Conservation (phyloP, 108 stramenopile genomes). For the Nannochloropsis granulata region DNA sequence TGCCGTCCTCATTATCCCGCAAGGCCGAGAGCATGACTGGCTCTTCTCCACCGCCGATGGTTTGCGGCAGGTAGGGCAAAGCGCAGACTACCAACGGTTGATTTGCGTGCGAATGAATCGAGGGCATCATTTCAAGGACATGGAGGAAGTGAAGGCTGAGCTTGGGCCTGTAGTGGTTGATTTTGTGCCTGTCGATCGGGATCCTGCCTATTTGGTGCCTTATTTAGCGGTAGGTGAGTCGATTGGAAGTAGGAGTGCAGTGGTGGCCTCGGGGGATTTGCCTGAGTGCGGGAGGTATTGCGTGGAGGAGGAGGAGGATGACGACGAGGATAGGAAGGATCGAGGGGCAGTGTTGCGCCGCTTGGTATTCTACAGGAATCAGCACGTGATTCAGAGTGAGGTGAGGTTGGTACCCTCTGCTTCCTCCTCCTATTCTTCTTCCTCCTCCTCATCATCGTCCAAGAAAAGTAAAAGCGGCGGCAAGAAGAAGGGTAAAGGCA, state of each 20-base stretch:
- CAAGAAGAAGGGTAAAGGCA: constrained; percentile 8
- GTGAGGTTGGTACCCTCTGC: not conserved
- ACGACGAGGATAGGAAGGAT: constrained; percentile 2
- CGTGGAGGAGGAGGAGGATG: constrained; percentile 26
- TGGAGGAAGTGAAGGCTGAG: constrained; percentile 21
- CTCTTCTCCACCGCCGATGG: constrained; percentile 24
- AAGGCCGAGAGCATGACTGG: constrained; percentile 29
- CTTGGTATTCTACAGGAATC: constrained; percentile 18
- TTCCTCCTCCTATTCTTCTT: not conserved
- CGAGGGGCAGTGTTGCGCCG: constrained; percentile 9
- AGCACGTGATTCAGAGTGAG: constrained; percentile 30
- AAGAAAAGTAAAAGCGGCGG: constrained; percentile 11
- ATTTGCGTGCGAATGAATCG: constrained; percentile 31
- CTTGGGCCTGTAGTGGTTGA: constrained; percentile 18
- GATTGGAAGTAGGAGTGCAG: constrained; percentile 1
- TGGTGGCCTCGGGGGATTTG: constrained; percentile 13
- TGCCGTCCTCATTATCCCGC: constrained; percentile 28
- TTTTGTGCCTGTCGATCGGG: constrained; percentile 18
- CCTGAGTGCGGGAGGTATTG: constrained; percentile 18
- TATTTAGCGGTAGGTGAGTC: not conserved
- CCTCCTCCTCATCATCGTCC: not conserved
- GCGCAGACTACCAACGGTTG: constrained; percentile 3
- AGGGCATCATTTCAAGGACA: constrained; percentile 12
- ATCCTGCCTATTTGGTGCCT: not conserved
- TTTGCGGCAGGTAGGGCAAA: not conserved